Evolutionary conservation across 805 yeast genomes (phyloP).

Genomic region (Pichia californica): DNA sequence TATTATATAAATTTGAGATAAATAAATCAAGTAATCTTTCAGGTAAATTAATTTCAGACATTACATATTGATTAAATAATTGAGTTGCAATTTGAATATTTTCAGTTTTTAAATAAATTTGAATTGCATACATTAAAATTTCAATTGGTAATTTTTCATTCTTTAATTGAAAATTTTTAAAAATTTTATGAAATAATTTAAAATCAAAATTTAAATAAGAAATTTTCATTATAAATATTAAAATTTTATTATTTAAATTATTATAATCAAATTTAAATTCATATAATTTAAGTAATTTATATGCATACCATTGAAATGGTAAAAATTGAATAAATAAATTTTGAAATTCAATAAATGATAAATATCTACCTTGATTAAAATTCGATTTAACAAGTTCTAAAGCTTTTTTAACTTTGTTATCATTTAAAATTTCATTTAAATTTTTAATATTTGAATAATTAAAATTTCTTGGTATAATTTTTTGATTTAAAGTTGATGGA

Average conservation of each 20-base stretch:
- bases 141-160: constrained; percentile 11
- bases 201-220: constrained; percentile 19
- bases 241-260: constrained; percentile 12
- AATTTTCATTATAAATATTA: constrained; percentile 16
- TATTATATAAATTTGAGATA: constrained; percentile 15
- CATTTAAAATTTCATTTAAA: constrained; percentile 1
- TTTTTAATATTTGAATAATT: constrained; percentile 6
- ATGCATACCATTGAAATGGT: constrained; percentile 15
- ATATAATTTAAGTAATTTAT: constrained; percentile 17
- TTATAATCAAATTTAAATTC: constrained; percentile 14
- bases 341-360: constrained; percentile 22
- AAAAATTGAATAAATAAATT: constrained; percentile 16
- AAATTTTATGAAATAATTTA: constrained; percentile 20
- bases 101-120: constrained; percentile 21
- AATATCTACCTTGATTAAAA: constrained; percentile 4
- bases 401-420: constrained; percentile 7
- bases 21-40: constrained; percentile 17
- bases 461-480: neutral
- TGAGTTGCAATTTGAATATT: constrained; percentile 24
- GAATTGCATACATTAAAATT: constrained; percentile 19
- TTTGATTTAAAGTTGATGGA: neutral
- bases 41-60: constrained; percentile 16
- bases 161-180: constrained; percentile 14
- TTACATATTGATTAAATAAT: constrained; percentile 25
- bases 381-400: constrained; percentile 7